Evolutionary conservation across 2,329 filamentous ascomycete genomes (phyloP), one percentile per base, ranked within the genome.

Genomic region (Diaporthe citrichinensis): DNA sequence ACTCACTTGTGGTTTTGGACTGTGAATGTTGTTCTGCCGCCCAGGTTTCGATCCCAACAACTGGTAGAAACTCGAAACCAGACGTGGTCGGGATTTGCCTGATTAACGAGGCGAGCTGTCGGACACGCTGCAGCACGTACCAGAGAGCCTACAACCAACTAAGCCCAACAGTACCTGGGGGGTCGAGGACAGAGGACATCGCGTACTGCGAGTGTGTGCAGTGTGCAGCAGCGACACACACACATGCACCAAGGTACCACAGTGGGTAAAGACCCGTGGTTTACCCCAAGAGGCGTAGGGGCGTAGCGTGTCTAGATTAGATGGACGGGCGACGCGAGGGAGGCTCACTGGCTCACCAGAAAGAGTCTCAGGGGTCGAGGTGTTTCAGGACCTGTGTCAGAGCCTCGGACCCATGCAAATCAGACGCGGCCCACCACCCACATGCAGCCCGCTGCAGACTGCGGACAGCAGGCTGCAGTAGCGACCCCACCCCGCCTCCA

Each of bases 381-480:
- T 62, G 71, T 73, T 73, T 73, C 71, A 73, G 49, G 58, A 57
- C 58, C 61, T 73, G 71, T 73, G 57, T 73, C 71, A 73, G 71
- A 69, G 65, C 36, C 65, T 69, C 65, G 65, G 65, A 69, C 65
- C 65, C 65, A 69, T 69, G 65, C 65, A 69, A 69, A 69, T 69
- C 65, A 69, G 46, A 69, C 65, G 44, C 46, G 65, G 65, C 49
- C 65, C 65, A 69, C 65, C 65, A 55, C 49, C 46, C 65, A 39
- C 46, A 69, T 69, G 65, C 65, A 69, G 46, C 34, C 31, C 49
- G 65, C 65, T 53, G 65, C 59, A 65, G 59, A 65, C 59, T 41
- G 39, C 36, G 39, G 36, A 28, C 59, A 62, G 36, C 12, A 28
- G 12, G 15, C n/a, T 44, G n/a, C 61, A 51, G 62, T 68, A 51